Conservation (phyloP, 148 eudicot genomes). For the Silene latifolia region DNA sequence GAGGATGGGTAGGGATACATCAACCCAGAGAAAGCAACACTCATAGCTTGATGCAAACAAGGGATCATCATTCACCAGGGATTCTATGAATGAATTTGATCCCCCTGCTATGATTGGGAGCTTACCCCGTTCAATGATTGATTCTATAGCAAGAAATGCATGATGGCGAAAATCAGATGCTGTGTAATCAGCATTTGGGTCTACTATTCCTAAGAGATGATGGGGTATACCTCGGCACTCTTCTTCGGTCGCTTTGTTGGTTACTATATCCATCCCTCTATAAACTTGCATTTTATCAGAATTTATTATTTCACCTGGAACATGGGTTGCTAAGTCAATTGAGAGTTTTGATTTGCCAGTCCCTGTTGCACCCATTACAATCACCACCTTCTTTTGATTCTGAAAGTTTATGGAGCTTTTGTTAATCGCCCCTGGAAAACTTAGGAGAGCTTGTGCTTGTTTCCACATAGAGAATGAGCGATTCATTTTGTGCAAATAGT, state of each 20-base stretch:
- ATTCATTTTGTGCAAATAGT: conserved; percentile 38
- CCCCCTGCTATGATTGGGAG: conserved; percentile 91
- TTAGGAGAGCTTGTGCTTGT: conserved; percentile 43
- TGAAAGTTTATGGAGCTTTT: conserved; percentile 41
- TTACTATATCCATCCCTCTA: conserved; percentile 58
- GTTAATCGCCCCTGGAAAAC: conserved; percentile 40
- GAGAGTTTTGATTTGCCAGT: conserved; percentile 84
- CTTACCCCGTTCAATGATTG: conserved; percentile 40
- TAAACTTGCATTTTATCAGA: conserved; percentile 86
- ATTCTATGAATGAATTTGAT: conserved; percentile 71
- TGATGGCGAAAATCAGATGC: conserved; percentile 48
- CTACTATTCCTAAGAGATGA: conserved; percentile 57
- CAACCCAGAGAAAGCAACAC: conserved; percentile 74
- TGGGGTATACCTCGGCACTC: conserved; percentile 70
- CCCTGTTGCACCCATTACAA: conserved; percentile 88
- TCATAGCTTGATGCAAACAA: conserved; percentile 52
- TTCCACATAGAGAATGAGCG: conserved; percentile 48
- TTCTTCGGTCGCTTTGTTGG: conserved; percentile 73
- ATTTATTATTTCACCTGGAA: conserved; percentile 63
- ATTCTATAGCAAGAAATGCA: conserved; percentile 47
- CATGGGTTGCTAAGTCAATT: conserved; percentile 59
- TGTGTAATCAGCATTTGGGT: conserved; percentile 52
- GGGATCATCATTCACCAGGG: conserved; percentile 52
- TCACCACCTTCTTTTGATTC: conserved; percentile 57
- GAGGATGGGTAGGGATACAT: conserved; percentile 49